phyloP scores from a whole-genome alignment of 441 rosid genomes.

The Erysimum cheiri region DNA sequence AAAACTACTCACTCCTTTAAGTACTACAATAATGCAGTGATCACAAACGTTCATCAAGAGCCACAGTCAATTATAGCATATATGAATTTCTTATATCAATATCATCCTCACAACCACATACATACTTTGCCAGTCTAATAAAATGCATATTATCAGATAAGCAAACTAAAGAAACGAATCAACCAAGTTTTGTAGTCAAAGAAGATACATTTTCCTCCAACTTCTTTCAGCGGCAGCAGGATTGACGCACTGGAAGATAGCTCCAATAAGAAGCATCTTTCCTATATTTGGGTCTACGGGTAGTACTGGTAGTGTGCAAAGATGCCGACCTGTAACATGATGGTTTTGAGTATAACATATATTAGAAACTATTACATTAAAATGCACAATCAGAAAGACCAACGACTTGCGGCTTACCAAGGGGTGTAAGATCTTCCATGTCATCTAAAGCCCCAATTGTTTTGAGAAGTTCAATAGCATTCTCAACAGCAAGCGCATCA shows the following conservation, averaged over 20 bases:
- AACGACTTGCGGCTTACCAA: constrained; percentile 56
- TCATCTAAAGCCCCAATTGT: constrained; percentile 91
- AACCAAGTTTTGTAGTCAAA: constrained; percentile 20
- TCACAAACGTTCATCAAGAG: not conserved
- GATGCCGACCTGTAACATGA: constrained; percentile 71
- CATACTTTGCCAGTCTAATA: not conserved
- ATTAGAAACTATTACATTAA: constrained; percentile 21
- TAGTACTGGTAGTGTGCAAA: constrained; percentile 77
- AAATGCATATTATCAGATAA: constrained; percentile 8
- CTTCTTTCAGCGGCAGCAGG: constrained; percentile 91
- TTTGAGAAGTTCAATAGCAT: constrained; percentile 93
- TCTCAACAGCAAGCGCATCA: constrained; percentile 88
- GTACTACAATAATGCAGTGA: constrained; percentile 22
- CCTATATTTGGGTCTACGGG: constrained; percentile 95
- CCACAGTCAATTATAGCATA: not conserved
- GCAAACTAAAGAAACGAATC: not conserved
- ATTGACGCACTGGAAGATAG: constrained; percentile 87
- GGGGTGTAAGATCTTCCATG: constrained; percentile 85
- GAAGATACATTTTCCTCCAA: constrained; percentile 76
- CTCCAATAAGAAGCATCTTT: constrained; percentile 96
- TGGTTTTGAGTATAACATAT: constrained; percentile 29
- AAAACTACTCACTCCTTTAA: not conserved
- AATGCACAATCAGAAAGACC: constrained; percentile 20
- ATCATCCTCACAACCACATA: not conserved
- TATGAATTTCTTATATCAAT: constrained; percentile 16